Base-by-base conservation (phyloP, 2,329 filamentous ascomycete species). In the Talaromyces atroroseus region DNA sequence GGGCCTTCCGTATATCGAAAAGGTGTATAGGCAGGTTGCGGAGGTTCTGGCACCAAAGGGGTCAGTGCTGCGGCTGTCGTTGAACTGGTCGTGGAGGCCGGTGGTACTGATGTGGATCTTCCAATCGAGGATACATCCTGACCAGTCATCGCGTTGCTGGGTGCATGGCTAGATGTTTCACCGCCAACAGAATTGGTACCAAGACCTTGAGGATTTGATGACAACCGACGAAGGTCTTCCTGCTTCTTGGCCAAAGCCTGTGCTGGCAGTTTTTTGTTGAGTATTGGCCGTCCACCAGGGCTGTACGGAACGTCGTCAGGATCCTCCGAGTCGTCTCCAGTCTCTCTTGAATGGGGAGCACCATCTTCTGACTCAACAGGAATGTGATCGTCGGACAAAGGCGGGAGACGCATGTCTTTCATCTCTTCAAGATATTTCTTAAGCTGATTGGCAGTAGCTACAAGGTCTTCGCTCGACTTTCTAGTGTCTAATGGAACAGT, bases 241-340 rank as follows among this genome's bases (percentile, higher is more conserved):
- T 62, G 56, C 36, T 54, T 29, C 21, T 52, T 49, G 11, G 58
- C 56, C 11, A 52, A 12, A 52, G 4, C 52, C n/a, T 42, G 46
- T 42, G 32, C 42, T 46, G 26, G 52, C 45, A 23, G 26, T 14
- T 29, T 65, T 60, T 29, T 64, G 65, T 58, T 64, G 18, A 78
- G 59, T 11, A 78, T 72, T 10, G 80, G 80, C 32, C 80, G 71
- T 7, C 80, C 80, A 21, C 80, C 80, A 20, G 80, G 78, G 59
- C 79, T 82, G 58, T 81, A 82, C 40, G 73, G 68, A 42, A 68
- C 65, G 58, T 68, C 70, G 57, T 68, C 67, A 14, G 42, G 44
- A 48, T 58, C 52, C 10, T 18, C 46, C 14, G 48, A 44, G 16
- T 45, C 47, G n/a, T 49, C 40, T 42, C 46, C 34, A 58, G 34